Base-by-base conservation (phyloP, 768 basidiomycete genomes). In the Asterophora parasitica region DNA sequence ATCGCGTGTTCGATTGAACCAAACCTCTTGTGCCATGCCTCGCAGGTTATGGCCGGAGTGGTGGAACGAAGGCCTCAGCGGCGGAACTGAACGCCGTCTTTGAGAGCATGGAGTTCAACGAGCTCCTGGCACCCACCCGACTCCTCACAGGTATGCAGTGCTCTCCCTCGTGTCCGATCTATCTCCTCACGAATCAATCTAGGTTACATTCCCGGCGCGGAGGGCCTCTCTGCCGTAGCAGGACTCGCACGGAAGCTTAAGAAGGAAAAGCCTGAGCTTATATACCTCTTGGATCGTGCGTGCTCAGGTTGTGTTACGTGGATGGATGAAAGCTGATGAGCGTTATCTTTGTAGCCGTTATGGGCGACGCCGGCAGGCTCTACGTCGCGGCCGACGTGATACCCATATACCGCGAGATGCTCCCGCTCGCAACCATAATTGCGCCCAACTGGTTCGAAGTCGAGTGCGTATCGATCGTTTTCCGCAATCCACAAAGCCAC, bases 371-470 rank as follows among this genome's bases (percentile, higher is more conserved):
- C 10, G 93, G 92, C 4, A 76, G 72, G 32, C 70, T 99, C 11
- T 99, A 99, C 57, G 93, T 97, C 16, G 79, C 92, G 4, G 73
- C 84, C 16, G 83, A 90, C 51, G 91, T 93, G 7, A 72, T 98
- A 50, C 91, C 92, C 1, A 76, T 91, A 32, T 98, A 99, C 70
- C 80, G 83, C 38, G 69, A 75, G 34, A 78, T 93, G 69, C 72
- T 95, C 1, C 73, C 81, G n/a, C 68, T 82, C n/a, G 86, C 96
- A 2, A 89, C 89, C 0, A 83, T 97, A 40, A 97, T 97, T 54
- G 92, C 96, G 0, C 96, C 96, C 0, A 99, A 99, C 61, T 96
- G 93, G 81, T 99, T 93, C 58, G 96, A 99, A 71, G 88, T 87
- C 52, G 95, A 98, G 92, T 94, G 62, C 64, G 83, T 65, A 11